phyloP scores from a whole-genome alignment of 2,329 filamentous ascomycete species.

The Talaromyces sp. region DNA sequence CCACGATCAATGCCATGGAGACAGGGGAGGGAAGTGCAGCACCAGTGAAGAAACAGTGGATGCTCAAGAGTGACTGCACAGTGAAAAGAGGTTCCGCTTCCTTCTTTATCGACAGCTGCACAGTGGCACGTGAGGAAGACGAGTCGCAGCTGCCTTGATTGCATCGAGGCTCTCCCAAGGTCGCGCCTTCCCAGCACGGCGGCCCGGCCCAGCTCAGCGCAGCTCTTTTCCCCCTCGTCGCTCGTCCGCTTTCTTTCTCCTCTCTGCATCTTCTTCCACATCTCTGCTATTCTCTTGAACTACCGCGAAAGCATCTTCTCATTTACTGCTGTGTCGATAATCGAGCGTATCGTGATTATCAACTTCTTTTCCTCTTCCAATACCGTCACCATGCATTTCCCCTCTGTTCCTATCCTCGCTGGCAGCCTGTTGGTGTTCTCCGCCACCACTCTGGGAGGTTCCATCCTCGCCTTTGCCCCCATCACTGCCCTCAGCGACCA shows the following conservation, averaged over 20 bases:
- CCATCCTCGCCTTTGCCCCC: slow-evolving; percentile 6
- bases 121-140: not conserved
- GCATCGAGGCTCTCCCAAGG: not conserved
- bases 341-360: not conserved
- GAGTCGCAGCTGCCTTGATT: not conserved
- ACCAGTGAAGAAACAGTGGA: not conserved
- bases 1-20: not conserved
- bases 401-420: not conserved
- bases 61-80: not conserved
- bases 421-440: not conserved
- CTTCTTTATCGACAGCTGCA: not conserved
- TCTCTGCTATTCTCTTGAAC: not conserved
- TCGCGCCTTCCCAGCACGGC: not conserved
- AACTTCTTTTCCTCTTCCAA: not conserved
- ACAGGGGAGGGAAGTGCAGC: too few relatives aligned
- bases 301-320: not conserved
- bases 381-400: not conserved
- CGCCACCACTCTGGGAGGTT: not conserved
- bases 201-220: not conserved
- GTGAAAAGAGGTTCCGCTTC: not conserved
- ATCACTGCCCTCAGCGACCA: slow-evolving; percentile 3
- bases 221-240: not conserved
- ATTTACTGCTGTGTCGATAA: slow-evolving; percentile 3
- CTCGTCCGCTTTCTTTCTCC: not conserved
- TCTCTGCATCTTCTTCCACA: not conserved